Evolutionary conservation across 768 basidiomycete genomes (phyloP).

Genomic region (Suillus placidus): DNA sequence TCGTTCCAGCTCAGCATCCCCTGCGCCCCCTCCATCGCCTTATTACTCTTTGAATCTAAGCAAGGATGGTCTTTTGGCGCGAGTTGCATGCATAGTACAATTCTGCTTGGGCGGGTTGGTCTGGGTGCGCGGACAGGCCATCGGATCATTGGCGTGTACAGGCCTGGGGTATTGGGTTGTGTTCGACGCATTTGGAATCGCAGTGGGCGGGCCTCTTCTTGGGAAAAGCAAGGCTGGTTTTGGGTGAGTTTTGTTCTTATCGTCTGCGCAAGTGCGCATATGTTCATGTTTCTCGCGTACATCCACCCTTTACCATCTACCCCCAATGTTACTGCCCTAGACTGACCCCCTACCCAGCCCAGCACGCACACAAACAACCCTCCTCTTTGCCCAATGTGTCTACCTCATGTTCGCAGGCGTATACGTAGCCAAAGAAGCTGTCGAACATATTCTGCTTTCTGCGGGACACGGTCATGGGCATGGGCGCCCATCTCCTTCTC

Average conservation of each 20-base stretch:
- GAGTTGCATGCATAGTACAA: slow-evolving; percentile 35
- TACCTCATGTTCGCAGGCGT: slow-evolving; percentile 94
- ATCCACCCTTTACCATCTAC: not conserved
- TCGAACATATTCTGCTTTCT: slow-evolving; percentile 87
- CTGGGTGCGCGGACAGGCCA: slow-evolving; percentile 90
- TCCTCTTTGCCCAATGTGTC: slow-evolving; percentile 87
- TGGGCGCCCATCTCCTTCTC: slow-evolving; percentile 24
- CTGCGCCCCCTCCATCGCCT: slow-evolving; percentile 4
- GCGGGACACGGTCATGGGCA: slow-evolving; percentile 79
- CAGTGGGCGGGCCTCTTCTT: slow-evolving; percentile 36
- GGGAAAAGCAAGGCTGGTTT: slow-evolving; percentile 43
- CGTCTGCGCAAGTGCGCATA: not conserved
- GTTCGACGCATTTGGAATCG: slow-evolving; percentile 87
- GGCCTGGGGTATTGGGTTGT: slow-evolving; percentile 97
- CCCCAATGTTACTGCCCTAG: not conserved
- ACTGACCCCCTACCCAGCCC: slow-evolving; percentile 42
- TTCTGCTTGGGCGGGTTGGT: slow-evolving; percentile 71
- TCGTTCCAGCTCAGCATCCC: slow-evolving; percentile 27
- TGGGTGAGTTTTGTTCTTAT: slow-evolving; percentile 53
- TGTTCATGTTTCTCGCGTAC: not conserved
- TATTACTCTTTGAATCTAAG: not conserved
- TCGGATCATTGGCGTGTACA: slow-evolving; percentile 84
- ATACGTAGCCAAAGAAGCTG: slow-evolving; percentile 95
- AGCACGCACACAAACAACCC: slow-evolving; percentile 66
- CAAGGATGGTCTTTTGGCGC: slow-evolving; percentile 23